phyloP scores from a whole-genome alignment of 495 filamentous ascomycete genomes.

The Aspergillus conjunctus region DNA sequence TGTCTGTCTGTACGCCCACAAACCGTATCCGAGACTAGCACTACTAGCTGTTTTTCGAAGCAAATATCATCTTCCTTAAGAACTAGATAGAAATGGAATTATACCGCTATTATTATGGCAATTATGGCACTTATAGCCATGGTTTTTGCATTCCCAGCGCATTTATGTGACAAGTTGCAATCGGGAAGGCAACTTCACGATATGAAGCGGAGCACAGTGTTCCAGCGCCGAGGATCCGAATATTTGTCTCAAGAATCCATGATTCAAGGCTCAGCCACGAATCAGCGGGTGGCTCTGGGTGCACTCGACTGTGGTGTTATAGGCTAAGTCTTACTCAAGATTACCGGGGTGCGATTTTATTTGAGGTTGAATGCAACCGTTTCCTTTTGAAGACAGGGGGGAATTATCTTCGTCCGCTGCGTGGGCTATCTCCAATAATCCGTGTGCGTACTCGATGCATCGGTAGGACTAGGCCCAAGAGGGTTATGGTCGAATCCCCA shows the following conservation, averaged over 20 bases:
- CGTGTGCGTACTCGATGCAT: not conserved
- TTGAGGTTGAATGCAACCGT: conserved; percentile 13
- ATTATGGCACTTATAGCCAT: conserved; percentile 3
- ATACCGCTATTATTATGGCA: conserved; percentile 4
- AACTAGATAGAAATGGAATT: too few species aligned
- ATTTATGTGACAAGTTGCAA: conserved; percentile 17
- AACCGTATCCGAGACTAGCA: conserved; percentile 3
- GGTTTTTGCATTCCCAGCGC: conserved; percentile 6
- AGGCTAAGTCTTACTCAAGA: conserved; percentile 1
- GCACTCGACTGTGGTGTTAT: conserved; percentile 3
- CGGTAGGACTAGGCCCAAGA: not conserved
- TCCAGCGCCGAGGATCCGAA: conserved; percentile 21
- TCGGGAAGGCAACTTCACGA: conserved; percentile 2
- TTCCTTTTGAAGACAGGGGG: not conserved
- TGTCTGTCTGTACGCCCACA: not conserved
- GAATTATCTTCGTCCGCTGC: not conserved
- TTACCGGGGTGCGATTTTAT: not conserved
- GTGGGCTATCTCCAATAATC: not conserved
- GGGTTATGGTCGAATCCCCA: not conserved
- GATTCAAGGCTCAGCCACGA: conserved; percentile 17
- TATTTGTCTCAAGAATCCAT: conserved; percentile 17
- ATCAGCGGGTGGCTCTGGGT: conserved; percentile 13
- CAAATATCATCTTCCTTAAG: too few species aligned
- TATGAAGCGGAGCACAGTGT: conserved; percentile 23
- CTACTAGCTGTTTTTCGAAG: not conserved